Conservation (phyloP, 495 filamentous ascomycete genomes). For the Stereocaulon alpinum region DNA sequence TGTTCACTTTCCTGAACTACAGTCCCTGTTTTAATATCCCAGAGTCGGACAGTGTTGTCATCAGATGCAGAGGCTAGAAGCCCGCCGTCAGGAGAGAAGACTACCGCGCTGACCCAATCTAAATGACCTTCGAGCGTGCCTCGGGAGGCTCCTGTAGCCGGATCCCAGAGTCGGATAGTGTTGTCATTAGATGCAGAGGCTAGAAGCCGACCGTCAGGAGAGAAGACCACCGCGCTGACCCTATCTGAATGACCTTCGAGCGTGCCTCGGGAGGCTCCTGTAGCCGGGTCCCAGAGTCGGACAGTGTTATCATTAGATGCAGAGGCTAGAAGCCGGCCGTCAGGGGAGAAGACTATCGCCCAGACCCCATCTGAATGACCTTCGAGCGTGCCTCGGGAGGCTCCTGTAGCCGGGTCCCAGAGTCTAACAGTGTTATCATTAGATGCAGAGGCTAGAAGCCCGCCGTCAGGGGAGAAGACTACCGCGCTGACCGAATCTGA, state of each 20-base stretch:
- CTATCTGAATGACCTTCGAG: too few relatives aligned
- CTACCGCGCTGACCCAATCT: constrained; percentile 19
- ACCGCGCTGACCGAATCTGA: neutral
- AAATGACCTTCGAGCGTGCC: constrained; percentile 23
- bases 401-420: constrained; percentile 25
- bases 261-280: constrained; percentile 8
- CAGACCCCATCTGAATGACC: too few relatives aligned
- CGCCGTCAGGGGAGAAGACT: too few relatives aligned
- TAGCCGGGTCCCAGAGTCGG: constrained; percentile 29
- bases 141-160: neutral
- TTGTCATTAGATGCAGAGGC: constrained; percentile 28
- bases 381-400: constrained; percentile 8
- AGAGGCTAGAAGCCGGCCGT: too few relatives aligned
- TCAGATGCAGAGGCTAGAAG: too few relatives aligned
- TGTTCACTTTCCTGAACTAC: too few relatives aligned
- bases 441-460: constrained; percentile 30
- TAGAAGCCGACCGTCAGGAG: too few relatives aligned
- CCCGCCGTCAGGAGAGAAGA: too few relatives aligned
- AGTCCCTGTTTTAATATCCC: too few relatives aligned
- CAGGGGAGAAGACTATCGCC: constrained; percentile 6
- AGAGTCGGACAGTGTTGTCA: too few relatives aligned
- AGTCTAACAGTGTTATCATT: constrained; percentile 27
- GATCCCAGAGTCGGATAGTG: constrained; percentile 32
- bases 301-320: constrained; percentile 27
- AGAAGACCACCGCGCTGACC: constrained; percentile 2